A percentile compares a stretch with the other conserved stretches of the same genome.
phyloP scores from a whole-genome alignment of 2,329 filamentous ascomycete genomes.

The Didymellaceae sp. region DNA sequence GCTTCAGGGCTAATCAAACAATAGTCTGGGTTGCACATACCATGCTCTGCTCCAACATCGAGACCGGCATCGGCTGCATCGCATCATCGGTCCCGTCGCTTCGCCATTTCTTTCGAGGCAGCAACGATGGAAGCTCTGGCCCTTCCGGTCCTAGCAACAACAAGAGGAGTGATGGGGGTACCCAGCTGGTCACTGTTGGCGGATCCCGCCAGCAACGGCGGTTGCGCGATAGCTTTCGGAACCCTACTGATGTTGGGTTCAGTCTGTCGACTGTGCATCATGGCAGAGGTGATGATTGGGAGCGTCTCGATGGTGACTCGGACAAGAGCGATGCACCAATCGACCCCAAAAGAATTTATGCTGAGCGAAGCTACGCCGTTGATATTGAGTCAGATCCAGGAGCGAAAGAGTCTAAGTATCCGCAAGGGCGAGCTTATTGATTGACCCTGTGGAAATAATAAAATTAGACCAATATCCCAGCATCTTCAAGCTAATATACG shows the following conservation, averaged over 20 bases:
- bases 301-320: constrained; percentile 26
- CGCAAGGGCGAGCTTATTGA: not conserved
- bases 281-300: constrained; percentile 25
- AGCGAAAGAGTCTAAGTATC: not conserved
- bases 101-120: constrained; percentile 23
- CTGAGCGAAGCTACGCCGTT: constrained; percentile 22
- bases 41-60: constrained; percentile 33
- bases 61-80: constrained; percentile 33
- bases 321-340: constrained; percentile 23
- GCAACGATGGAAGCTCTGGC: constrained; percentile 18
- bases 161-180: constrained; percentile 13
- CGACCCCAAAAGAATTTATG: constrained; percentile 19
- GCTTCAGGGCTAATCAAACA: not conserved
- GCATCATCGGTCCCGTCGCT: constrained; percentile 28
- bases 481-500: too few species aligned
- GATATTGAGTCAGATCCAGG: constrained; percentile 21
- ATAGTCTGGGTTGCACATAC: constrained; percentile 32
- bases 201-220: constrained; percentile 9
- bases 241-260: constrained; percentile 22
- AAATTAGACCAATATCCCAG: too few species aligned
- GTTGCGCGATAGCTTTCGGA: constrained; percentile 17
- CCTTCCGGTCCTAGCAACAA: constrained; percentile 20
- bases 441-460: too few species aligned
- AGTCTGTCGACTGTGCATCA: constrained; percentile 22
- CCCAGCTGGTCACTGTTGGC: constrained; percentile 14